Percentiles rank a stretch among this genome's conserved stretches.
Conservation (phyloP, 2,329 filamentous ascomycete genomes). For the Clathrospora elynae region DNA sequence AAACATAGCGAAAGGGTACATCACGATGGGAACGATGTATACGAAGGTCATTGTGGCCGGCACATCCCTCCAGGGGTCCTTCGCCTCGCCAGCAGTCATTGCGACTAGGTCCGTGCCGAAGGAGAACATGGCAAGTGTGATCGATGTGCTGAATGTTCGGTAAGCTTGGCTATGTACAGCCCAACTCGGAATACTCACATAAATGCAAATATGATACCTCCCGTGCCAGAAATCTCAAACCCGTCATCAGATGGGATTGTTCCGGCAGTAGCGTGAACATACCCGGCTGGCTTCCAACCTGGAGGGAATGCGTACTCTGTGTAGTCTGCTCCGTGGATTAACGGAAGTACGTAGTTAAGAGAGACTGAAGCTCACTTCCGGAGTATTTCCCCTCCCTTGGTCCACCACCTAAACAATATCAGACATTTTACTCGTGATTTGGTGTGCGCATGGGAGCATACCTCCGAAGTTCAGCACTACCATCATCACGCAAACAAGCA, state of each 20-base stretch:
- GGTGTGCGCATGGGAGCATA: neutral
- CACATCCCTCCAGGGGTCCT: conserved; percentile 36
- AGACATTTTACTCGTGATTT: conserved; percentile 6
- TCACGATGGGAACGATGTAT: conserved; percentile 34
- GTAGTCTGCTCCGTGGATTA: conserved; percentile 21
- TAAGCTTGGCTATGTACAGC: neutral
- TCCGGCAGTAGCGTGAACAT: no score
- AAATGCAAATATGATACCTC: conserved; percentile 37
- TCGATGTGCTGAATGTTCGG: conserved; percentile 27
- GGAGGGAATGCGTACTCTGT: conserved; percentile 25
- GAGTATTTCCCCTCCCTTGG: conserved; percentile 16
- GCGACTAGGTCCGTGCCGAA: conserved; percentile 39
- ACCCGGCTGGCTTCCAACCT: conserved; percentile 34
- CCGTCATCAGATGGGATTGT: conserved; percentile 19
- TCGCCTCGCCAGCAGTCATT: conserved; percentile 41
- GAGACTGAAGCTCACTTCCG: conserved; percentile 10
- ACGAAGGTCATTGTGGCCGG: conserved; percentile 41
- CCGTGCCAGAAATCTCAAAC: conserved; percentile 29
- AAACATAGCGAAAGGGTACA: conserved; percentile 37
- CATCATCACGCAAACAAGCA: conserved; percentile 33
- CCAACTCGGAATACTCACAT: conserved; percentile 22
- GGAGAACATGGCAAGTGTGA: conserved; percentile 40
- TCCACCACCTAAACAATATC: conserved; percentile 12
- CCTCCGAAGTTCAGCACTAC: conserved; percentile 37
- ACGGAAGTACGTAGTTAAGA: neutral